phyloP scores from a whole-genome alignment of 2,329 filamentous ascomycete genomes.

The Hypocreales sp. region DNA sequence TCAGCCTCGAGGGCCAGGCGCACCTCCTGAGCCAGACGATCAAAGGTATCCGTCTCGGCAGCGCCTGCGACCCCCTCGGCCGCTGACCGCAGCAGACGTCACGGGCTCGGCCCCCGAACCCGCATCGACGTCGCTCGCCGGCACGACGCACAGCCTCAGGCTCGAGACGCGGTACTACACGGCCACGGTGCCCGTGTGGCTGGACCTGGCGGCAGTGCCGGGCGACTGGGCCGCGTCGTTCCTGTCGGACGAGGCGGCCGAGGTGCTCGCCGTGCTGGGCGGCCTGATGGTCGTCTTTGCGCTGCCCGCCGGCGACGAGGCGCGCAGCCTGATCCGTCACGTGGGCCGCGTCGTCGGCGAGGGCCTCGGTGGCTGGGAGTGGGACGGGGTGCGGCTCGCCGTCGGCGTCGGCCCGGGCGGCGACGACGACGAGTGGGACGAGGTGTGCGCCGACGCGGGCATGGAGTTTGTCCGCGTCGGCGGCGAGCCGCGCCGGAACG shows the following conservation, averaged over 20 bases:
- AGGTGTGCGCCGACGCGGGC: constrained; percentile 37
- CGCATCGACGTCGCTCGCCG: constrained; percentile 32
- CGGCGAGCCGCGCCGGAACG: constrained; percentile 28
- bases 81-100: constrained; percentile 24
- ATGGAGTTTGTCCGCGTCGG: constrained; percentile 47
- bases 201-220: constrained; percentile 41
- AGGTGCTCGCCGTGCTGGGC: constrained; percentile 45
- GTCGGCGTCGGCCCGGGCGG: constrained; percentile 36
- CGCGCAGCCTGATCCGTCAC: constrained; percentile 29
- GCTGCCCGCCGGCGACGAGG: constrained; percentile 7
- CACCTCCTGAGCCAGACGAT: constrained; percentile 33
- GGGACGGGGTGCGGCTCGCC: constrained; percentile 49
- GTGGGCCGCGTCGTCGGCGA: constrained; percentile 39
- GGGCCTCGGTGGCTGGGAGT: constrained; percentile 43
- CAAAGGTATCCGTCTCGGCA: too few relatives aligned
- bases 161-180: constrained; percentile 47
- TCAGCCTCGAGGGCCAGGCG: constrained; percentile 31
- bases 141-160: constrained; percentile 38
- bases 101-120: constrained; percentile 29
- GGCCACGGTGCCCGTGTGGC: constrained; percentile 46
- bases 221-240: constrained; percentile 43
- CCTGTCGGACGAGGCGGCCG: constrained; percentile 41
- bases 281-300: constrained; percentile 33
- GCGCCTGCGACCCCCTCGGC: not conserved
- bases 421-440: constrained; percentile 44